Evolutionary conservation across 1,284 basidiomycete species (phyloP).

Genomic region (Flammula alnicola): DNA sequence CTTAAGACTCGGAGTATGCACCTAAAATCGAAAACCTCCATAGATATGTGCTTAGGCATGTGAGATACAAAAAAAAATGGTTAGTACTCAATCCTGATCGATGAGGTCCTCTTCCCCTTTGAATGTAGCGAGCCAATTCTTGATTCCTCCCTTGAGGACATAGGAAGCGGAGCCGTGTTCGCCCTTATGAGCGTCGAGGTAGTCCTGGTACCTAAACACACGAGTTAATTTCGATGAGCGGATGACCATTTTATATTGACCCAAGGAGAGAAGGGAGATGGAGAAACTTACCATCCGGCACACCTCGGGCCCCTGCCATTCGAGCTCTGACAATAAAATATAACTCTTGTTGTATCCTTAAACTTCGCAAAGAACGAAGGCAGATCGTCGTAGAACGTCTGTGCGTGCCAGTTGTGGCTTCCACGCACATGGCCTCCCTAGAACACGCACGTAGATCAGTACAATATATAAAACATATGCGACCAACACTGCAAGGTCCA

Average conservation of each 20-base stretch:
- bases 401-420: conserved; percentile 43
- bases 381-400: conserved; percentile 43
- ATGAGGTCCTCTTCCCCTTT: conserved; percentile 22
- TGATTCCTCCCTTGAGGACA: conserved; percentile 27
- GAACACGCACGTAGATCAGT: neutral
- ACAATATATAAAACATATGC: neutral
- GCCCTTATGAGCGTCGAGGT: conserved; percentile 18
- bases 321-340: conserved; percentile 47
- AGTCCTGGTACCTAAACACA: conserved; percentile 28
- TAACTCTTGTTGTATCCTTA: conserved; percentile 35
- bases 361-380: conserved; percentile 38
- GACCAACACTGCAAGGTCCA: too few relatives aligned
- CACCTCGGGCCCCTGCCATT: conserved; percentile 43
- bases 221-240: conserved; percentile 48
- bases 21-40: too few relatives aligned
- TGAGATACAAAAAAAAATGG: too few relatives aligned
- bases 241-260: too few relatives aligned
- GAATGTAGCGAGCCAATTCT: conserved; percentile 25
- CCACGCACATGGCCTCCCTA: conserved; percentile 46
- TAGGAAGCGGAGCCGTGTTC: conserved; percentile 22
- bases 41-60: too few relatives aligned
- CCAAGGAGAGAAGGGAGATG: neutral
- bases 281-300: conserved; percentile 39
- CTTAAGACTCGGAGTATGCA: too few relatives aligned
- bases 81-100: conserved; percentile 23